These are phyloP conservation scores for Zea luxurians DNA, from an alignment of 176 grass and related monocot species.

Conservation along the genomic window DNA sequence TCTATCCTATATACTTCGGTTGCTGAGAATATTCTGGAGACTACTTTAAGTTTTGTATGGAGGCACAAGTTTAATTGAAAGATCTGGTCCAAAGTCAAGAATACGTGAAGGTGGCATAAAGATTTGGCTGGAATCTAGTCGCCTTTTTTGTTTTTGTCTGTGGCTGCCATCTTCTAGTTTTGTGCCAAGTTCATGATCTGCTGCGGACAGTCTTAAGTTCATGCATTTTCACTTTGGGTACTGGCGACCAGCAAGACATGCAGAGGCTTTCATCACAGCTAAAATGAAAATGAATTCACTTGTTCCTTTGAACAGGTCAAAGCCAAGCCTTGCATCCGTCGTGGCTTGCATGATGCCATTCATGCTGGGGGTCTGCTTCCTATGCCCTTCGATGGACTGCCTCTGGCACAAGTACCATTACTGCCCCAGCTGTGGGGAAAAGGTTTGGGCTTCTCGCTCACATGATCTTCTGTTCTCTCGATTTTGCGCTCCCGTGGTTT, in stretches of 20 bases:
- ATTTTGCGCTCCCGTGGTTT: neutral
- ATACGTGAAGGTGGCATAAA: neutral
- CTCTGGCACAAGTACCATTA: constrained; percentile 97
- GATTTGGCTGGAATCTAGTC: neutral
- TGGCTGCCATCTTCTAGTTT: neutral
- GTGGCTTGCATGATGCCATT: constrained; percentile 97
- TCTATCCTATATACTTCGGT: constrained; percentile 20
- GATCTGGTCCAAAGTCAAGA: neutral
- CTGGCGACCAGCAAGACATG: neutral
- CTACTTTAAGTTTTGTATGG: neutral
- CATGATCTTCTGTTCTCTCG: neutral
- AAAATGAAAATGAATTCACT: neutral
- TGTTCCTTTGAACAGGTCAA: constrained; percentile 59
- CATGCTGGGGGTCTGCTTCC: constrained; percentile 86
- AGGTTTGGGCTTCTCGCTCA: constrained; percentile 43
- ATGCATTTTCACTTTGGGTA: neutral
- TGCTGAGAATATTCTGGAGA: neutral
- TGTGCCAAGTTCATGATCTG: no score
- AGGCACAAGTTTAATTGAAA: neutral
- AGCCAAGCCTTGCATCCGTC: constrained; percentile 78
- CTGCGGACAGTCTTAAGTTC: no score
- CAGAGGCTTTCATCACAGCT: neutral
- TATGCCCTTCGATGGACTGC: constrained; percentile 87
- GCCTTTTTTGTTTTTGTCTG: neutral
- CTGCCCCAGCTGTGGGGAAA: constrained; percentile 79